phyloP scores from a whole-genome alignment of 2,329 filamentous ascomycete genomes.

The Lachnellula hyalina region DNA sequence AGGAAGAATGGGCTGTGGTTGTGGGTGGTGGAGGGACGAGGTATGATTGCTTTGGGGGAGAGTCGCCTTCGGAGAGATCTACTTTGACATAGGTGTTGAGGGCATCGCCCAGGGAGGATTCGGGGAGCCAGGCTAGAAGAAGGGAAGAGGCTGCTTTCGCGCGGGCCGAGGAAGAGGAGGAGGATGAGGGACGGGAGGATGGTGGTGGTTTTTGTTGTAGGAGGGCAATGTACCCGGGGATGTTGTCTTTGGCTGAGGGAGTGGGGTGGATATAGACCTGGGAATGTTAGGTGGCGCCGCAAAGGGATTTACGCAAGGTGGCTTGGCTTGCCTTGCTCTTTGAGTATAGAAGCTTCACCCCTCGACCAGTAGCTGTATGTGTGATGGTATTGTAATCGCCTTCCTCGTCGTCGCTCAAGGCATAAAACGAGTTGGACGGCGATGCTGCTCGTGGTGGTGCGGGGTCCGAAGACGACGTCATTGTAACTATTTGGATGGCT shows the following conservation, averaged over 20 bases:
- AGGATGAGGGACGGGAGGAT: slow-evolving; percentile 25
- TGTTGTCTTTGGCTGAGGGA: slow-evolving; percentile 90
- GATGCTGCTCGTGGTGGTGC: slow-evolving; percentile 48
- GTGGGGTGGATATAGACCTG: slow-evolving; percentile 95
- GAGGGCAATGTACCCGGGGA: slow-evolving; percentile 86
- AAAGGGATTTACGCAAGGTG: not conserved
- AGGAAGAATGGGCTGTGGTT: slow-evolving; percentile 66
- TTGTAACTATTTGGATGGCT: not conserved
- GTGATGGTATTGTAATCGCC: slow-evolving; percentile 92
- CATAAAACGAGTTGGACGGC: slow-evolving; percentile 85
- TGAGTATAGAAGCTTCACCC: slow-evolving; percentile 89
- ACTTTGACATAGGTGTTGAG: slow-evolving; percentile 93
- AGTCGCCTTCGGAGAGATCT: slow-evolving; percentile 75
- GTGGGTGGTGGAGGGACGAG: slow-evolving; percentile 90
- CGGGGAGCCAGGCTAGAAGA: slow-evolving; percentile 88
- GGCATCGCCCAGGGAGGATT: slow-evolving; percentile 78
- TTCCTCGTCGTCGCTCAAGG: slow-evolving; percentile 93
- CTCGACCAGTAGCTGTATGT: slow-evolving; percentile 67
- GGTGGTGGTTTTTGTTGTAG: slow-evolving; percentile 73
- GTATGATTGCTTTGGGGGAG: slow-evolving; percentile 78
- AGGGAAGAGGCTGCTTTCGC: slow-evolving; percentile 62
- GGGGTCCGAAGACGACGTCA: slow-evolving; percentile 24
- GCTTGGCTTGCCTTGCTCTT: slow-evolving; percentile 78
- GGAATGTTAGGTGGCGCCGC: slow-evolving; percentile 15
- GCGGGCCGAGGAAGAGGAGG: slow-evolving; percentile 37